Evolutionary conservation across 1,284 basidiomycete genomes (phyloP), one percentile per base, ranked within the genome.

Genomic region (Ganoderma lucidum): DNA sequence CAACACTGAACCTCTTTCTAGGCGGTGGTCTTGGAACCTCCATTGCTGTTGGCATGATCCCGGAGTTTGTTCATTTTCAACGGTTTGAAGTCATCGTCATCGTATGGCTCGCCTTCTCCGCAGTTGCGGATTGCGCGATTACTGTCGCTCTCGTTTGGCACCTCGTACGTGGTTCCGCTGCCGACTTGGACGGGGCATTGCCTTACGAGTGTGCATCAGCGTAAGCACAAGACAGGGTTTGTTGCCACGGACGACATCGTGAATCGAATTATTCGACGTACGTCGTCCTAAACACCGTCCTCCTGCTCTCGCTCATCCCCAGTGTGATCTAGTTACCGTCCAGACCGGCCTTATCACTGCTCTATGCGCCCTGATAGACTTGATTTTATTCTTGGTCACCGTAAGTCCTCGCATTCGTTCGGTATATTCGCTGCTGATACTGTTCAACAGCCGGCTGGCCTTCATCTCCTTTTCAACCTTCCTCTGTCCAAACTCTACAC

Each of bases 251-350:
- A 83, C 63, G 80, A 81, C 68, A 70, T 80, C 32, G 76, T 83
- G 35, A 80, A 82, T 73, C 78, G 75, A 60, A 83, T 87, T 62
- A 85, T 86, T 60, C 78, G 83, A 67, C 64, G 86, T 86, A 70
- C 64, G 82, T 78, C 42, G n/a, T 35, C 5, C 39, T 37, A 28
- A 28, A 2, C 4, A 4, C 10, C 35, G 15, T 35, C 19, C 17
- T 37, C 19, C n/a, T 35, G 35, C 19, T 0, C 14, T 32, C 19
- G 12, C 58, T 60, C 37, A 60, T 60, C 37, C n/a, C 58, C 19
- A 39, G 35, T 37, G 10, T 35, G 10, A 3, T 41, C 15, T 60
- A 82, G 81, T 80, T 35, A 81, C 81, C 17, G 78, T 81, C 8
- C 80, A 81, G 63, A 81, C 80, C 1, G 80, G 80, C 39, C 64